Conservation (phyloP, 208 protist genomes). For the Vickermania ingenoplastis region DNA sequence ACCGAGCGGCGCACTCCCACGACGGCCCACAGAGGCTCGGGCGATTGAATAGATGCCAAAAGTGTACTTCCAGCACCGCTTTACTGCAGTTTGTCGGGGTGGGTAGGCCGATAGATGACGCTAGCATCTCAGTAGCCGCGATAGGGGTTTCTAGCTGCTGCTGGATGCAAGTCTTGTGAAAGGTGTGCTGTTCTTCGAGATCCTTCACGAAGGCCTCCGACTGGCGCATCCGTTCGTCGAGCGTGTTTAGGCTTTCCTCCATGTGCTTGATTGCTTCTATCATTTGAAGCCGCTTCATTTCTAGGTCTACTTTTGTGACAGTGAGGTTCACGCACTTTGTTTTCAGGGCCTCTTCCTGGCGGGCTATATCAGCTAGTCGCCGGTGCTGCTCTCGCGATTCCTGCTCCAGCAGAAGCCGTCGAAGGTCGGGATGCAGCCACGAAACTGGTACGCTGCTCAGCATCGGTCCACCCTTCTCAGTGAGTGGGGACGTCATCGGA, state of each 20-base stretch:
- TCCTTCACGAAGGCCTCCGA: neutral
- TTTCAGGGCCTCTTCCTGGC: neutral
- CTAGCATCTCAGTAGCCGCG: no score
- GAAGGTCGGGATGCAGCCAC: constrained; percentile 69
- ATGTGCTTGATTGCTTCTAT: neutral
- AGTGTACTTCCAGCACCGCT: constrained; percentile 3
- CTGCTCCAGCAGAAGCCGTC: constrained; percentile 19
- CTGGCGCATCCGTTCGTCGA: neutral
- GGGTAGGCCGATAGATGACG: no score
- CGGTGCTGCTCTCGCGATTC: neutral
- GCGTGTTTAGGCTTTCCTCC: neutral
- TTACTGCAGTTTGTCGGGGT: no score
- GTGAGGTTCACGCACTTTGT: neutral
- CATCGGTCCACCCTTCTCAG: no score
- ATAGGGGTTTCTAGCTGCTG: no score
- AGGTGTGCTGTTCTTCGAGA: neutral
- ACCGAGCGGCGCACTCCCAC: neutral
- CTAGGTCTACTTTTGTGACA: neutral
- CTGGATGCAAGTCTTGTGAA: no score
- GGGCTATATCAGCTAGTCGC: constrained; percentile 25
- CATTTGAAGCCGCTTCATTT: neutral
- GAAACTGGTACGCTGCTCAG: constrained; percentile 18
- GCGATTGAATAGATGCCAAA: constrained; percentile 24
- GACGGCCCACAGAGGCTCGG: constrained; percentile 20
- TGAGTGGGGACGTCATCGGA: no score